These are phyloP conservation scores for Gossypium davidsonii DNA, from an alignment of 441 rosid genomes.

Conservation along the genomic window DNA sequence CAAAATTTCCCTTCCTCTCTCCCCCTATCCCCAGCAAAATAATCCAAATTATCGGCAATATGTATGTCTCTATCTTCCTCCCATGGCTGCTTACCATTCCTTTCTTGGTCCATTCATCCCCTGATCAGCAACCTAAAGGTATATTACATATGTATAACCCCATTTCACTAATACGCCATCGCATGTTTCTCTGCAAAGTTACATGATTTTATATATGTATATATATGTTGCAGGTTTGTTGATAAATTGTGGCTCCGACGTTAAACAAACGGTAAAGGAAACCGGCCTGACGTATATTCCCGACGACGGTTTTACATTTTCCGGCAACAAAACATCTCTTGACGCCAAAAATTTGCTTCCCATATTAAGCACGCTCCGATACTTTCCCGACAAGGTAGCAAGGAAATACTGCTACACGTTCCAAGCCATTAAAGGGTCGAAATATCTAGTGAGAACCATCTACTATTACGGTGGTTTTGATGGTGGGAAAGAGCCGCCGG, in stretches of 20 bases:
- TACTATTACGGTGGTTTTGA: conserved; percentile 75
- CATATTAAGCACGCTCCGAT: conserved; percentile 49
- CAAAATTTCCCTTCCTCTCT: no score
- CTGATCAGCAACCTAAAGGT: conserved; percentile 46
- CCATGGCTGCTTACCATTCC: conserved; percentile 50
- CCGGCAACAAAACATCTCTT: conserved; percentile 48
- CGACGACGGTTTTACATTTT: conserved; percentile 49
- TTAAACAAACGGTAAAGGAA: background rate
- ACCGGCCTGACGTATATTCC: conserved; percentile 46
- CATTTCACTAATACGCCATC: no score
- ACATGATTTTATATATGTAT: no score
- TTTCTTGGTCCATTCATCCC: conserved; percentile 32
- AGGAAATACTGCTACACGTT: conserved; percentile 61
- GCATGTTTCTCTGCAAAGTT: conserved; percentile 14
- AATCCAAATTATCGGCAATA: conserved; percentile 11
- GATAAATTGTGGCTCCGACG: conserved; percentile 51
- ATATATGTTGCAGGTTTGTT: conserved; percentile 37
- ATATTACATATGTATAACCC: background rate
- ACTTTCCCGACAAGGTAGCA: conserved; percentile 53
- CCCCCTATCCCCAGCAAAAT: background rate
- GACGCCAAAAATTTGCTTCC: conserved; percentile 42
- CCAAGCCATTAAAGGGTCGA: conserved; percentile 47
- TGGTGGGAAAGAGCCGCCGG: conserved; percentile 69
- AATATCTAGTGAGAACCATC: conserved; percentile 59
- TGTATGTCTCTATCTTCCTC: conserved; percentile 66